These are phyloP conservation scores for Prunus dulcis DNA, from an alignment of 306 rosid species.

Conservation along the genomic window DNA sequence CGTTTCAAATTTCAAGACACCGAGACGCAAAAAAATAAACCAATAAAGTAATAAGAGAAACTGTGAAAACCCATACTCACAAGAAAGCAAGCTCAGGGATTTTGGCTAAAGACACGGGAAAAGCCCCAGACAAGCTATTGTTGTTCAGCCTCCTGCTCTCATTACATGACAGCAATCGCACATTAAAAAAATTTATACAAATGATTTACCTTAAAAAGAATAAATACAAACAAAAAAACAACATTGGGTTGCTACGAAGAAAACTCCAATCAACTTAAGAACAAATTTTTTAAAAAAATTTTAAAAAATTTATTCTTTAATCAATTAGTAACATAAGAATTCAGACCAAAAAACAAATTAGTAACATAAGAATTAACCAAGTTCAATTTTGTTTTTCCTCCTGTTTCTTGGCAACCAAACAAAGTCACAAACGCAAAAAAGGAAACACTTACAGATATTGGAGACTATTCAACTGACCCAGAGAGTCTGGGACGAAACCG, in stretches of 20 bases:
- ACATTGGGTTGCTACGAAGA: background rate
- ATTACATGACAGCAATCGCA: slow-evolving; percentile 33
- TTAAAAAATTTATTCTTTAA: too few species aligned
- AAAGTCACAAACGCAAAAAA: background rate
- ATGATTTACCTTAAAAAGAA: background rate
- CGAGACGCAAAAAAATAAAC: slow-evolving; percentile 19
- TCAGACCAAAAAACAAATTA: too few species aligned
- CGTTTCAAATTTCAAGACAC: slow-evolving; percentile 28
- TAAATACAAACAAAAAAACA: background rate
- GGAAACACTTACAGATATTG: slow-evolving; percentile 63
- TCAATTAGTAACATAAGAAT: background rate
- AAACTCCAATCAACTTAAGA: background rate
- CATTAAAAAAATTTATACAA: slow-evolving; percentile 9
- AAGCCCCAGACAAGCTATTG: slow-evolving; percentile 83
- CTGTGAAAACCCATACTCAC: slow-evolving; percentile 63
- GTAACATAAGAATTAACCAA: background rate
- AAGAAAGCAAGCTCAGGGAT: slow-evolving; percentile 89
- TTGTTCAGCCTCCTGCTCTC: slow-evolving; percentile 91
- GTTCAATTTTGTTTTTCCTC: too few species aligned
- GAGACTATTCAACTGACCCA: slow-evolving; percentile 61
- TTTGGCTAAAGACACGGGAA: slow-evolving; percentile 74
- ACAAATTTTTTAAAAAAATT: background rate
- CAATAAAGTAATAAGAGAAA: slow-evolving; percentile 11
- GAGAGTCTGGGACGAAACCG: slow-evolving; percentile 56
- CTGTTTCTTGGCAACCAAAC: slow-evolving; percentile 31